Evolutionary conservation across 2,329 filamentous ascomycete species (phyloP).

Genomic region (Fusarium newnesense): DNA sequence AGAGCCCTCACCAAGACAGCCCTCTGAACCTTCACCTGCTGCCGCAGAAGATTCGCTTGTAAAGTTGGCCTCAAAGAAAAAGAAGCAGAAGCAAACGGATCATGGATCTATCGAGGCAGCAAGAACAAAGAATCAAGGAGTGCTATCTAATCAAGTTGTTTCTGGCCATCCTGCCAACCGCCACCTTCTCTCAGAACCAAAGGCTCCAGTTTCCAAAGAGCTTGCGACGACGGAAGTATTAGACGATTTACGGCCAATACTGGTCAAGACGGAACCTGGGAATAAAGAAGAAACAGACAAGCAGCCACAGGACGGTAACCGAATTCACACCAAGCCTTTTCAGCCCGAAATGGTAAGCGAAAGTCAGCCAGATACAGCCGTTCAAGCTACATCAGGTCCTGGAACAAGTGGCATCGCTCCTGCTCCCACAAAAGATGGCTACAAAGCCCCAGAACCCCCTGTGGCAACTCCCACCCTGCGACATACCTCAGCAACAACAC

Average conservation of each 20-base stretch:
- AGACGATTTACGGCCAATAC: background rate
- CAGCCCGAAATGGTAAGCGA: background rate
- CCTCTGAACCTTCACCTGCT: background rate
- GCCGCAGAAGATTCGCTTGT: background rate
- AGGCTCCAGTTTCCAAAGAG: background rate
- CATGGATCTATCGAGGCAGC: background rate
- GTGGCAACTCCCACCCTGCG: background rate
- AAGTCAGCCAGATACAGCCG: background rate
- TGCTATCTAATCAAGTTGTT: background rate
- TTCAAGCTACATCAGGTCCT: background rate
- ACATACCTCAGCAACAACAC: background rate
- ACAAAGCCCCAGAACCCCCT: background rate
- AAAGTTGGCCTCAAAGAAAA: slow-evolving; percentile 42
- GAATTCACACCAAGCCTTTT: background rate
- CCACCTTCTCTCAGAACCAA: background rate
- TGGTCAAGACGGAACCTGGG: background rate
- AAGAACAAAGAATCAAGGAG: background rate
- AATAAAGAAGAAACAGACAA: slow-evolving; percentile 30
- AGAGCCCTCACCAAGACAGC: background rate
- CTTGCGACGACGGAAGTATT: background rate
- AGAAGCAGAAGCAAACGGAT: slow-evolving; percentile 41
- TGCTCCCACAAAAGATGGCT: background rate
- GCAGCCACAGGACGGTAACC: background rate
- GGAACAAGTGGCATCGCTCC: background rate
- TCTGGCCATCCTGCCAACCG: background rate